Percentiles rank a stretch among this genome's conserved stretches.
phyloP scores from a whole-genome alignment of 805 yeast species.

The Candida yuanshanica region DNA sequence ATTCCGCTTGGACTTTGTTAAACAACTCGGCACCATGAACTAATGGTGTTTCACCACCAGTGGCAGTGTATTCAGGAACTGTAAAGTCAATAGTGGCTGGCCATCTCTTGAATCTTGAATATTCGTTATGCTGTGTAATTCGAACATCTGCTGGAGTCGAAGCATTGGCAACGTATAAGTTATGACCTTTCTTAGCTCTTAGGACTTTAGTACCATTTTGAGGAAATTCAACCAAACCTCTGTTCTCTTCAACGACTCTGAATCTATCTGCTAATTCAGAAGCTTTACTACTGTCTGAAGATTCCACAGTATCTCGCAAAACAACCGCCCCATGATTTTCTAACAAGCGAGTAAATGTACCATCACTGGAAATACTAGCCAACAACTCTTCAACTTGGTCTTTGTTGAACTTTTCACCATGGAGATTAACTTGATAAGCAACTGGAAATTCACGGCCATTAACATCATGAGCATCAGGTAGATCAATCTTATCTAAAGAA shows the following conservation, averaged over 20 bases:
- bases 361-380: slow-evolving; percentile 16
- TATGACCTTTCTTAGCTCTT: slow-evolving; percentile 22
- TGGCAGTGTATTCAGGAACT: slow-evolving; percentile 18
- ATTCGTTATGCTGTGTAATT: slow-evolving; percentile 30
- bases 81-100: slow-evolving; percentile 26
- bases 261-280: slow-evolving; percentile 16
- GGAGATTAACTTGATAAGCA: slow-evolving; percentile 4
- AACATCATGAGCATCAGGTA: slow-evolving; percentile 6
- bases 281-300: slow-evolving; percentile 17
- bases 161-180: slow-evolving; percentile 29
- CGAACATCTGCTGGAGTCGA: slow-evolving; percentile 19
- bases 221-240: slow-evolving; percentile 22
- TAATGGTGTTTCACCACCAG: slow-evolving; percentile 31
- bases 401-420: slow-evolving; percentile 25
- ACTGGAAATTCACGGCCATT: slow-evolving; percentile 9
- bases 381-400: slow-evolving; percentile 5
- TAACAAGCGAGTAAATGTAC: slow-evolving; percentile 21
- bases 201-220: slow-evolving; percentile 28
- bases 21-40: slow-evolving; percentile 30
- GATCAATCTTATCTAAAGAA: slow-evolving; percentile 4
- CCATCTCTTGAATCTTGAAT: slow-evolving; percentile 25
- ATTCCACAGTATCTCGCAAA: slow-evolving; percentile 17
- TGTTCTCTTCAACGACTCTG: slow-evolving; percentile 17
- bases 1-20: slow-evolving; percentile 11
- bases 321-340: slow-evolving; percentile 27